Evolutionary conservation across 805 yeast species (phyloP).

Genomic region (Pichia membranifaciens): DNA sequence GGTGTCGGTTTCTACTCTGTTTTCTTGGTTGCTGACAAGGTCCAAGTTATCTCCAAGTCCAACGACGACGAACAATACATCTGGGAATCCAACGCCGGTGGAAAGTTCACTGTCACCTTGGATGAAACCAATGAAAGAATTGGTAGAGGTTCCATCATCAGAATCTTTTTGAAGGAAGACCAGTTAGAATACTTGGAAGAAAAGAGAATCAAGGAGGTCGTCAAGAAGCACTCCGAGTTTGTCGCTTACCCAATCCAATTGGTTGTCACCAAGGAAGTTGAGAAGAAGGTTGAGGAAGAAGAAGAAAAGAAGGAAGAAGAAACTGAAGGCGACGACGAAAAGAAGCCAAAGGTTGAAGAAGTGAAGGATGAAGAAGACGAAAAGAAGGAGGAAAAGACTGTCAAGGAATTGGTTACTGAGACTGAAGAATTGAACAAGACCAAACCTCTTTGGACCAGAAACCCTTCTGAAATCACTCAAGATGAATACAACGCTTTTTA

Average conservation of each 20-base stretch:
- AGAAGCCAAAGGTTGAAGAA: slow-evolving; percentile 46
- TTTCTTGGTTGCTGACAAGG: slow-evolving; percentile 98
- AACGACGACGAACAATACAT: slow-evolving; percentile 99
- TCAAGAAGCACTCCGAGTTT: slow-evolving; percentile 98
- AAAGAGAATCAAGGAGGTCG: slow-evolving; percentile 98
- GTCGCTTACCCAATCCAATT: slow-evolving; percentile 99
- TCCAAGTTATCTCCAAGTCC: slow-evolving; percentile 96
- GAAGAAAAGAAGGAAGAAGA: slow-evolving; percentile 50
- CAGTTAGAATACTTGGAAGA: slow-evolving; percentile 99
- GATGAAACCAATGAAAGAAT: slow-evolving; percentile 83
- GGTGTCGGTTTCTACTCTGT: slow-evolving; percentile 99
- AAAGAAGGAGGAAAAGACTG: slow-evolving; percentile 75
- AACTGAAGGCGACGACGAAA: slow-evolving; percentile 46
- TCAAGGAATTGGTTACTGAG: slow-evolving; percentile 91
- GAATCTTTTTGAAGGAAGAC: slow-evolving; percentile 97
- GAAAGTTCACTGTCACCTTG: slow-evolving; percentile 92
- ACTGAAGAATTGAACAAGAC: slow-evolving; percentile 98
- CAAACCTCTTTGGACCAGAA: slow-evolving; percentile 99
- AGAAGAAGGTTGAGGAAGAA: slow-evolving; percentile 90
- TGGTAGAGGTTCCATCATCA: slow-evolving; percentile 91
- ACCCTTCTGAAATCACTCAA: slow-evolving; percentile 94
- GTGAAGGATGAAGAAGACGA: slow-evolving; percentile 50
- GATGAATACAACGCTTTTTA: slow-evolving; percentile 99
- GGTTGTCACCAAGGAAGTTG: slow-evolving; percentile 97
- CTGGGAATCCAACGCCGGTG: slow-evolving; percentile 99